Evolutionary conservation across 495 filamentous ascomycete genomes (phyloP).

Genomic region (Talaromyces liani): DNA sequence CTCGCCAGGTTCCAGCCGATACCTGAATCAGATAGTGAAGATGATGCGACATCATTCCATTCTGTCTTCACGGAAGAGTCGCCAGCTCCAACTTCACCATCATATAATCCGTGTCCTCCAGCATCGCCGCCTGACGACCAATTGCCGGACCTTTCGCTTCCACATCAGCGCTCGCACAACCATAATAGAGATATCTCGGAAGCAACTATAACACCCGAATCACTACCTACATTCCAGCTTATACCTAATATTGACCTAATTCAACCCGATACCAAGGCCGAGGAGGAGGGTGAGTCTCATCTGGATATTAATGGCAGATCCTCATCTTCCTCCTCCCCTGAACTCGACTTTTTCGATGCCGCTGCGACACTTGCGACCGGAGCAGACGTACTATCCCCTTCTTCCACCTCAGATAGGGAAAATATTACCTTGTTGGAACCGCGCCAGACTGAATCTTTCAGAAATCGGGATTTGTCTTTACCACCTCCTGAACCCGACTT

Average conservation of each 20-base stretch:
- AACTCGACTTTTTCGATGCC: not conserved
- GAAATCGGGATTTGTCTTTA: constrained; percentile 55
- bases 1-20: constrained; percentile 36
- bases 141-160: not conserved
- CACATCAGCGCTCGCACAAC: constrained; percentile 10
- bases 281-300: not conserved
- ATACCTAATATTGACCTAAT: not conserved
- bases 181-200: constrained; percentile 33
- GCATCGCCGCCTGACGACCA: constrained; percentile 24
- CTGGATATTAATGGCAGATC: not conserved
- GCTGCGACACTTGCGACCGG: not conserved
- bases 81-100: constrained; percentile 41
- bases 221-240: constrained; percentile 4
- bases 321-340: not conserved
- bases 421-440: not conserved
- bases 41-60: constrained; percentile 49
- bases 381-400: not conserved
- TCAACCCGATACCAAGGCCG: not conserved
- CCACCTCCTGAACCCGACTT: constrained; percentile 29
- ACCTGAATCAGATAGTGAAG: constrained; percentile 20
- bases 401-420: not conserved
- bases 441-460: constrained; percentile 26
- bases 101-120: constrained; percentile 29
- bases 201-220: constrained; percentile 32
- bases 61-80: constrained; percentile 49